Conservation (phyloP, 768 basidiomycete species). For the Auriscalpium orientale region DNA sequence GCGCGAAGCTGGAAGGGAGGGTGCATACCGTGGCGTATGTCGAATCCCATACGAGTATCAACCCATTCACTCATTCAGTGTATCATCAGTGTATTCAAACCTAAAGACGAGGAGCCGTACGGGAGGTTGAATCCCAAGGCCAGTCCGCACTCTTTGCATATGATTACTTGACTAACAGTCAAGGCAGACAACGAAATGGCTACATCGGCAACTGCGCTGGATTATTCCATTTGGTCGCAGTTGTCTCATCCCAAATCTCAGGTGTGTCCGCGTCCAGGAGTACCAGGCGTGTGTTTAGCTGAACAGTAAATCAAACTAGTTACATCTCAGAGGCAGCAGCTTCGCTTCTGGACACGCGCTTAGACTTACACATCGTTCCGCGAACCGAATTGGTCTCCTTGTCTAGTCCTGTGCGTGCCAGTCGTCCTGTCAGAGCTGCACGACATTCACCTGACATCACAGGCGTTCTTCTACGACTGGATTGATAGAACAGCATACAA, state of each 20-base stretch:
- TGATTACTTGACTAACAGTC: background rate
- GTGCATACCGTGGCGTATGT: constrained; percentile 78
- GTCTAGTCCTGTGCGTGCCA: constrained; percentile 49
- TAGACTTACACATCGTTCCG: constrained; percentile 77
- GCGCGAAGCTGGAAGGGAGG: constrained; percentile 66
- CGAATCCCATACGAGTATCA: background rate
- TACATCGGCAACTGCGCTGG: constrained; percentile 83
- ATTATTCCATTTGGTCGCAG: constrained; percentile 86
- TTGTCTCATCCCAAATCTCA: constrained; percentile 85
- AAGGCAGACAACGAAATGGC: constrained; percentile 78
- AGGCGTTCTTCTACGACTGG: constrained; percentile 92
- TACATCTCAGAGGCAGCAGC: constrained; percentile 90
- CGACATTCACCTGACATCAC: background rate
- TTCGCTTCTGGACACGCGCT: constrained; percentile 68
- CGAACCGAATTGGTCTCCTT: constrained; percentile 77
- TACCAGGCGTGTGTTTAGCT: background rate
- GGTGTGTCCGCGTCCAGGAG: constrained; percentile 32
- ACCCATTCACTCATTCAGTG: background rate
- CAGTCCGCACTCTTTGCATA: constrained; percentile 3
- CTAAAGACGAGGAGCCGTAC: constrained; percentile 87
- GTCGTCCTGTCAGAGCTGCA: background rate
- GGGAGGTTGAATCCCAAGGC: constrained; percentile 84
- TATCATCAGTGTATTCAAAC: constrained; percentile 71
- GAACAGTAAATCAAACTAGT: constrained; percentile 27
- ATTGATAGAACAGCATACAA: constrained; percentile 73